Conservation (phyloP, 163 green algal genomes). For the Chlamydomonas reinhardtii region DNA sequence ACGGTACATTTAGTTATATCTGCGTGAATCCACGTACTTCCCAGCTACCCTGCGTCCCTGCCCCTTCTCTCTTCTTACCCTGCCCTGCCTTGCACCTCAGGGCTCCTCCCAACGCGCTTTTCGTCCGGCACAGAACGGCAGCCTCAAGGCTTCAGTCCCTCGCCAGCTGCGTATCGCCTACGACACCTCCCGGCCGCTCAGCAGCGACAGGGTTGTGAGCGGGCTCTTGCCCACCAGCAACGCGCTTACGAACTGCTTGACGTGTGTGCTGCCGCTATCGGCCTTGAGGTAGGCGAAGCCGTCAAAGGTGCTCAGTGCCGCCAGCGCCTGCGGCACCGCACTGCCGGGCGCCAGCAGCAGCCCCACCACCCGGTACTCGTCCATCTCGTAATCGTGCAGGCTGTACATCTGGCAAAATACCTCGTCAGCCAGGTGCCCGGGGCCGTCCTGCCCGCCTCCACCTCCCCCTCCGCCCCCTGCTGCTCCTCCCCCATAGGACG, state of each 20-base stretch:
- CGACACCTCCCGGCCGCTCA: slow-evolving; percentile 10
- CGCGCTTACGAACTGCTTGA: slow-evolving; percentile 38
- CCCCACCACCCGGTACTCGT: slow-evolving; percentile 40
- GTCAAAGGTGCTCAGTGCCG: slow-evolving; percentile 10
- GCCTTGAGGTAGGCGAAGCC: slow-evolving; percentile 27
- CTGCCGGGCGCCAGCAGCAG: slow-evolving; percentile 33
- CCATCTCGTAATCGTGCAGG: slow-evolving; percentile 25
- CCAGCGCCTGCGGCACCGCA: not conserved
- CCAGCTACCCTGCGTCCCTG: no score
- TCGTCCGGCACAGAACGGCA: no score
- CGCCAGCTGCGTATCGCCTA: not conserved
- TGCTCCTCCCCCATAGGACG: no score
- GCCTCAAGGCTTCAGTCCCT: no score
- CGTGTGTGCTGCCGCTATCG: not conserved
- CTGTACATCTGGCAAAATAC: slow-evolving; percentile 55
- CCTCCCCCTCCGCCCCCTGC: no score
- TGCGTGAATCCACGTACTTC: no score
- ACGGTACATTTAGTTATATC: no score
- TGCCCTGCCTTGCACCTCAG: no score
- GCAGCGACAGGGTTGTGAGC: slow-evolving; percentile 12
- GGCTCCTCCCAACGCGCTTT: no score
- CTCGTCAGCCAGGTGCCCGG: not conserved
- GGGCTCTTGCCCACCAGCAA: slow-evolving; percentile 43
- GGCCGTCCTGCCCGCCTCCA: no score
- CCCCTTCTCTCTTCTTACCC: no score